Base-by-base conservation (phyloP, 192 early-diverging fungal species). In the Dissophora globulifera region DNA sequence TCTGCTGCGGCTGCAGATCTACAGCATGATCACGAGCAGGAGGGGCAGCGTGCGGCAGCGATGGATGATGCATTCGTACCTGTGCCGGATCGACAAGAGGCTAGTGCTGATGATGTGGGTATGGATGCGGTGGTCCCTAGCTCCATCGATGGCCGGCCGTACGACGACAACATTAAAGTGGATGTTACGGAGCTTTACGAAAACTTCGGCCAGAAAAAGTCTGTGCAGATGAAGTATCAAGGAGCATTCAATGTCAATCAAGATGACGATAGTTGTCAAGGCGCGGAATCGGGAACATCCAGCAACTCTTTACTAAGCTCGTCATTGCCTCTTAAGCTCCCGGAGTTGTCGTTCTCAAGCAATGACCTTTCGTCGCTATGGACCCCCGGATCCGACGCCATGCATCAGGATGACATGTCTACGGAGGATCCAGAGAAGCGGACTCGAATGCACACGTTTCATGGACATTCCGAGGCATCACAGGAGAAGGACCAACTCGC, bases 151-250 rank as follows among this genome's bases (percentile, higher is more conserved):
- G 16, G 40, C 4, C 30, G 19, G 17, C 13, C 3, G 6, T 69
- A 55, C 27, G 32, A 61, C n/a, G 64, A 76, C 17, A 41, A 33
- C 6, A 67, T 76, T 41, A 76, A 76, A 11, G 72, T 76, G 9
- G 72, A 76, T 22, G 72, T 76, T 22, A 67, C 72, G 17, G 72
- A 76, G 20, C 53, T 71, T 0, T 71, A 62, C 38, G 60, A 71
- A 1, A 71, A 41, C 26, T 71, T 62, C 46, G 69, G 69, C 6
- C 65, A 59, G 33, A 38, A 3, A 17, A 48, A 33, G 25, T 38
- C 30, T 2, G 22, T 33, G 13, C 2, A 5, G 16, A 16, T 58
- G 3, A 29, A 58, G 13, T 4, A 38, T 17, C n/a, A n/a, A n/a
- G n/a, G n/a, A n/a, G n/a, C n/a, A n/a, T n/a, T n/a, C n/a, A n/a